These are phyloP conservation scores for Ramularia endophylla DNA, from an alignment of 2,329 filamentous ascomycete species.

Conservation along the genomic window DNA sequence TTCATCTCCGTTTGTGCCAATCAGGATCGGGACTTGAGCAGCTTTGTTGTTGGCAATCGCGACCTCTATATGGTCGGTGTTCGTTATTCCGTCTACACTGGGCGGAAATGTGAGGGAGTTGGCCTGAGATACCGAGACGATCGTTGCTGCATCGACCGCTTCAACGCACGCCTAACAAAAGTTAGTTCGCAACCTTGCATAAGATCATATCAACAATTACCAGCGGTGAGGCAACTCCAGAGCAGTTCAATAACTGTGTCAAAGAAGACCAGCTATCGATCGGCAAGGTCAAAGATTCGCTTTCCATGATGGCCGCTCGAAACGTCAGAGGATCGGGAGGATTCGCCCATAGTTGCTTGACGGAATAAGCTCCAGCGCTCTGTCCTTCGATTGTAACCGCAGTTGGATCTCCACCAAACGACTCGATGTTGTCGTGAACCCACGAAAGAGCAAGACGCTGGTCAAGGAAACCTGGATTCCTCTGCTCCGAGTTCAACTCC, in stretches of 20 bases:
- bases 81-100: neutral
- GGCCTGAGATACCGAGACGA: neutral
- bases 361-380: slow-evolving; percentile 8
- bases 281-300: neutral
- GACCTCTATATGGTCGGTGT: neutral
- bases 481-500: slow-evolving; percentile 1
- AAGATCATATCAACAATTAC: no score
- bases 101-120: neutral
- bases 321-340: slow-evolving; percentile 4
- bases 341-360: slow-evolving; percentile 1
- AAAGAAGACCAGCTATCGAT: slow-evolving; percentile 1
- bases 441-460: slow-evolving; percentile 4
- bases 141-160: neutral
- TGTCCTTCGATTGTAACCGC: slow-evolving; percentile 5
- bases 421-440: slow-evolving; percentile 3
- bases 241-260: neutral
- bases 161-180: neutral
- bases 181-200: neutral
- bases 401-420: slow-evolving; percentile 1
- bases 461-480: slow-evolving; percentile 5
- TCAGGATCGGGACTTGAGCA: neutral
- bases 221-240: neutral
- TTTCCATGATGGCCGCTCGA: slow-evolving; percentile 3
- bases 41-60: neutral
- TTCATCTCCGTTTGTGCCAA: slow-evolving; percentile 1